Percentiles rank a stretch among this genome's conserved stretches.
Evolutionary conservation across 768 basidiomycete genomes (phyloP).

Genomic region (Leccinum aurantiacum): DNA sequence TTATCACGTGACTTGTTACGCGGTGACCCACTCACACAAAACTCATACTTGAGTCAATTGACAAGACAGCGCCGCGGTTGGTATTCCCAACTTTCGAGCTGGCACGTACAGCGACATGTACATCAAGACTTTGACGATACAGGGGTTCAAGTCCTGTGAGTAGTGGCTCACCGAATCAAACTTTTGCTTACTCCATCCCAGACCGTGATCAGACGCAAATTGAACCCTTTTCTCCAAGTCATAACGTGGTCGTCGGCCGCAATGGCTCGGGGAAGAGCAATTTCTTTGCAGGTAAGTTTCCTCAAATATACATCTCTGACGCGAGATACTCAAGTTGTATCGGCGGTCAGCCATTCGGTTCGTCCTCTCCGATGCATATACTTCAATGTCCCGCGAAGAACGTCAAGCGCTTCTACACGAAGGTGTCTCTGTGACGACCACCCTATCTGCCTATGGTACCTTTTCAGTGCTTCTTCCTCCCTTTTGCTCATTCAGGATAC

Average conservation of each 20-base stretch:
- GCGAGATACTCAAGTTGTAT: conserved; percentile 7
- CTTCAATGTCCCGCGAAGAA: conserved; percentile 92
- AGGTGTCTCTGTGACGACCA: conserved; percentile 83
- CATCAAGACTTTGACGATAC: conserved; percentile 87
- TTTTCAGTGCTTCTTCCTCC: not conserved
- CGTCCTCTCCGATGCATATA: conserved; percentile 96
- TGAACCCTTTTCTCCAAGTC: conserved; percentile 89
- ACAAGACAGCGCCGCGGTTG: no score
- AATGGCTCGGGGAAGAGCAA: conserved; percentile 99
- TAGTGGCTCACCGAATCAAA: conserved; percentile 22
- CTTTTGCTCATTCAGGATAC: conserved; percentile 1
- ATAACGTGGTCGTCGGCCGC: conserved; percentile 95
- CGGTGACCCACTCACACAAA: not conserved
- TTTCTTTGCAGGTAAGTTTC: conserved; percentile 83
- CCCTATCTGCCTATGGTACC: conserved; percentile 87
- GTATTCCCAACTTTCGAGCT: not conserved
- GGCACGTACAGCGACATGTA: conserved; percentile 46
- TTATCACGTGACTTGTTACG: conserved; percentile 26
- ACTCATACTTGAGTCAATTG: no score
- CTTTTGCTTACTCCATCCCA: conserved; percentile 28
- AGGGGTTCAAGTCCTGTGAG: conserved; percentile 96
- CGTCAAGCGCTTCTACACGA: conserved; percentile 92
- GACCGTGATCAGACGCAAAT: conserved; percentile 89
- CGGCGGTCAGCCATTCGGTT: conserved; percentile 80
- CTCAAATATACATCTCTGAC: not conserved